Evolutionary conservation across 2,329 filamentous ascomycete genomes (phyloP).

Genomic region (Sporothrix pallida): DNA sequence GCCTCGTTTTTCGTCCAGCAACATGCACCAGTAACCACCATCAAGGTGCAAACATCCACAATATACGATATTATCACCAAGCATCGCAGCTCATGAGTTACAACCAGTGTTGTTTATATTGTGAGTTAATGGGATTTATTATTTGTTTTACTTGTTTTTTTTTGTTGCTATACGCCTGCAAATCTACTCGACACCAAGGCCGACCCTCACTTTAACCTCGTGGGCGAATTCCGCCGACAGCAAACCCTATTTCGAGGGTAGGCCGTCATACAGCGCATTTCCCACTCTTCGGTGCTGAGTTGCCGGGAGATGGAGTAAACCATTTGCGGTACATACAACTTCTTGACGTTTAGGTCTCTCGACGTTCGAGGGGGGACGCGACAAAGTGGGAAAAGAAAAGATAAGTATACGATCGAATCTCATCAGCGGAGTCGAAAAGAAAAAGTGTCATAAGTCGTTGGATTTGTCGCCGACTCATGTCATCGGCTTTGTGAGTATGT

Average conservation of each 20-base stretch:
- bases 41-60: neutral
- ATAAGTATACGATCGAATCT: slow-evolving; percentile 49
- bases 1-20: neutral
- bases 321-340: slow-evolving; percentile 52
- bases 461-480: slow-evolving; percentile 1
- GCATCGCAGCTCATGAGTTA: neutral
- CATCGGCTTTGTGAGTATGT: slow-evolving; percentile 5
- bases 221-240: slow-evolving; percentile 51
- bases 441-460: slow-evolving; percentile 41
- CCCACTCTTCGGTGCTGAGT: slow-evolving; percentile 73
- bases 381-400: slow-evolving; percentile 46
- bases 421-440: slow-evolving; percentile 50
- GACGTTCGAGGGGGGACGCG: neutral
- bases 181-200: slow-evolving; percentile 67
- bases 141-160: slow-evolving; percentile 35
- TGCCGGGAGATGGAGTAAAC: slow-evolving; percentile 66
- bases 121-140: slow-evolving; percentile 30
- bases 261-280: slow-evolving; percentile 25
- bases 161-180: slow-evolving; percentile 37
- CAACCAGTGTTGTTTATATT: neutral
- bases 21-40: too few relatives aligned
- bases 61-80: neutral
- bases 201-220: slow-evolving; percentile 75
- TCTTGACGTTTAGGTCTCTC: slow-evolving; percentile 19
- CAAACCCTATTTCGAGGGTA: slow-evolving; percentile 6